A percentile compares a stretch with the other conserved stretches of the same genome.
These are phyloP conservation scores for Schizophyllum amplum DNA, from an alignment of 1,284 basidiomycete species.

Conservation along the genomic window DNA sequence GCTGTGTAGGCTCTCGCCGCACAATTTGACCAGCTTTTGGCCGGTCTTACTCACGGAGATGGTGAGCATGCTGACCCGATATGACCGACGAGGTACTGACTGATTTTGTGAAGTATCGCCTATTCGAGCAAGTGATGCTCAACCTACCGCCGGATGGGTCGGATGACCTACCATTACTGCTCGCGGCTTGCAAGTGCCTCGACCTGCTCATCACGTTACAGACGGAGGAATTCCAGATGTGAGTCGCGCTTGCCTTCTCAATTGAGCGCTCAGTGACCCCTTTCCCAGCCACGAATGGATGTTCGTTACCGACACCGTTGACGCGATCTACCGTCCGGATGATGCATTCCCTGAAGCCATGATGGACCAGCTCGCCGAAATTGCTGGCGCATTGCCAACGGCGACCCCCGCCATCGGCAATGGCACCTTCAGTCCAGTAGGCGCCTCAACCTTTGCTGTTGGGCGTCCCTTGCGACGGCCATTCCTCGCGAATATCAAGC, in stretches of 20 bases:
- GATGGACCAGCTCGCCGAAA: conserved; percentile 86
- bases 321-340: conserved; percentile 85
- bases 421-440: conserved; percentile 16
- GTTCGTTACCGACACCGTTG: conserved; percentile 96
- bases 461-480: conserved; percentile 58
- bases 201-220: conserved; percentile 89
- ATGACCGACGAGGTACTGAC: conserved; percentile 11
- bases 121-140: conserved; percentile 62
- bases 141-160: conserved; percentile 68
- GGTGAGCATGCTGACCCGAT: conserved; percentile 33
- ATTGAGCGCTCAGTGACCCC: conserved; percentile 1
- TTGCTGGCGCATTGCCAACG: conserved; percentile 56
- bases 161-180: conserved; percentile 75
- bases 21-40: conserved; percentile 95
- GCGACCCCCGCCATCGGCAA: conserved; percentile 15
- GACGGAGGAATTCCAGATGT: conserved; percentile 98
- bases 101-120: conserved; percentile 48
- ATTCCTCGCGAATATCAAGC: conserved; percentile 55
- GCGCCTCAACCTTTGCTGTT: conserved; percentile 21
- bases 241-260: conserved; percentile 18
- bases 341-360: conserved; percentile 81
- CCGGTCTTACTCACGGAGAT: conserved; percentile 92
- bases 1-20: conserved; percentile 84
- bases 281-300: conserved; percentile 92
- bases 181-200: conserved; percentile 90